Conservation (phyloP, 345 rosid species). For the Salix caprea region DNA sequence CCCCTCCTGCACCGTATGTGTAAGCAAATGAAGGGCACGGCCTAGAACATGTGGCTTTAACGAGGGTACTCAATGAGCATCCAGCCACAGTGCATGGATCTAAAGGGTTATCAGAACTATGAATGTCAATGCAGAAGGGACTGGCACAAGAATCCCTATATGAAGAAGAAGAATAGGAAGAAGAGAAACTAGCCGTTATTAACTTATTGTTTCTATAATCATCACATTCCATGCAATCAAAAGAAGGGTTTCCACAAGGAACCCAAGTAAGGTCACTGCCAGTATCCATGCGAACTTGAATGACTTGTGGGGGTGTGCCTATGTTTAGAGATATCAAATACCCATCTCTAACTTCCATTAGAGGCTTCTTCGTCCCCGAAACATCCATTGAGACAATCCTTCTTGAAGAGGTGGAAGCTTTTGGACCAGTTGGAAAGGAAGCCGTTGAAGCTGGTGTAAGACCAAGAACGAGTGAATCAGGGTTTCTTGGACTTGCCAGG, state of each 20-base stretch:
- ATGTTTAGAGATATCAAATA: slow-evolving; percentile 59
- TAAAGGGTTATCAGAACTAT: slow-evolving; percentile 70
- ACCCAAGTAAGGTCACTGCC: slow-evolving; percentile 95
- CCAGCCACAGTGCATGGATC: slow-evolving; percentile 66
- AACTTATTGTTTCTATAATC: slow-evolving; percentile 45
- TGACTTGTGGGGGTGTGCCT: slow-evolving; percentile 74
- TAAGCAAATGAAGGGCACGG: slow-evolving; percentile 90
- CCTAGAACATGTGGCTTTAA: slow-evolving; percentile 52
- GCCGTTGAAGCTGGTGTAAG: slow-evolving; percentile 39
- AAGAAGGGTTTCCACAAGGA: slow-evolving; percentile 72
- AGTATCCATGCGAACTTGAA: slow-evolving; percentile 77
- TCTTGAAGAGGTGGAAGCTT: slow-evolving; percentile 19
- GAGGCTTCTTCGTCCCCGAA: slow-evolving; percentile 43
- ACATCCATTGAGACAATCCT: slow-evolving; percentile 24
- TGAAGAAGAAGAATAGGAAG: slow-evolving; percentile 58
- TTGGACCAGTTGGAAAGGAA: slow-evolving; percentile 32
- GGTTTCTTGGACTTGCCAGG: slow-evolving; percentile 36
- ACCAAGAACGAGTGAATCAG: slow-evolving; percentile 44
- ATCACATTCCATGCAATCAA: slow-evolving; percentile 70
- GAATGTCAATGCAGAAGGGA: slow-evolving; percentile 52
- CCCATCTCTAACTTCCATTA: slow-evolving; percentile 71
- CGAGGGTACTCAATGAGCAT: slow-evolving; percentile 56
- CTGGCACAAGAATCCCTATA: slow-evolving; percentile 53
- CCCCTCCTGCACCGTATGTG: slow-evolving; percentile 72
- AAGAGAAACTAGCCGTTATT: slow-evolving; percentile 42